These are phyloP conservation scores for Sporisorium graminicola DNA, from an alignment of 1,284 basidiomycete genomes.

Conservation along the genomic window DNA sequence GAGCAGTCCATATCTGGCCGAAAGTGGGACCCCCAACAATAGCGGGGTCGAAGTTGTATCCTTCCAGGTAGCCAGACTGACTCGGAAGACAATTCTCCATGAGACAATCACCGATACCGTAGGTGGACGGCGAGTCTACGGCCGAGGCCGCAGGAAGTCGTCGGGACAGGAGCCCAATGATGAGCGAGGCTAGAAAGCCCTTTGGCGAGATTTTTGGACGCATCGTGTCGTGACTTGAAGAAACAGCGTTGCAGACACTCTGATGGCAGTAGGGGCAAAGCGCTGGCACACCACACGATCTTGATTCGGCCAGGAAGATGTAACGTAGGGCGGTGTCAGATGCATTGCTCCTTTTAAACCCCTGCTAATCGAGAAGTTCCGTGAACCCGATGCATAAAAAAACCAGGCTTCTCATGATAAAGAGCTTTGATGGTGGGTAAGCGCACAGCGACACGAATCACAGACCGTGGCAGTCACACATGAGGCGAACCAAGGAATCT, in stretches of 20 bases:
- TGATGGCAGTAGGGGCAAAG: neutral
- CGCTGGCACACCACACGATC: too few relatives aligned
- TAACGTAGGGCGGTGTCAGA: neutral
- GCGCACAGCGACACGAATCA: too few relatives aligned
- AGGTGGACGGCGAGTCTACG: neutral
- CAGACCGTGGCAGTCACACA: too few relatives aligned
- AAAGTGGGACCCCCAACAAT: conserved; percentile 24
- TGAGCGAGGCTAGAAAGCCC: conserved; percentile 77
- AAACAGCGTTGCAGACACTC: neutral
- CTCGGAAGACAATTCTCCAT: conserved; percentile 21
- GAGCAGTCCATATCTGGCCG: conserved; percentile 14
- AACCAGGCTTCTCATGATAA: too few relatives aligned
- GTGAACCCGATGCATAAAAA: too few relatives aligned
- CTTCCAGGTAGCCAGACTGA: conserved; percentile 26
- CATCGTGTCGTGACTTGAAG: neutral
- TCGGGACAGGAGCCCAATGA: conserved; percentile 74
- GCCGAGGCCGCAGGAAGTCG: conserved; percentile 68
- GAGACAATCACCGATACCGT: conserved; percentile 19
- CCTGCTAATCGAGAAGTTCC: too few relatives aligned
- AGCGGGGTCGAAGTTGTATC: conserved; percentile 33
- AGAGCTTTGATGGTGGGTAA: too few relatives aligned
- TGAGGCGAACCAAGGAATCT: too few relatives aligned
- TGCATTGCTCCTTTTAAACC: neutral
- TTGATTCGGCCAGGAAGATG: neutral
- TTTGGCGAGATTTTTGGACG: neutral